phyloP scores from a whole-genome alignment of 208 protist genomes.

The Wallacemonas collosoma region DNA sequence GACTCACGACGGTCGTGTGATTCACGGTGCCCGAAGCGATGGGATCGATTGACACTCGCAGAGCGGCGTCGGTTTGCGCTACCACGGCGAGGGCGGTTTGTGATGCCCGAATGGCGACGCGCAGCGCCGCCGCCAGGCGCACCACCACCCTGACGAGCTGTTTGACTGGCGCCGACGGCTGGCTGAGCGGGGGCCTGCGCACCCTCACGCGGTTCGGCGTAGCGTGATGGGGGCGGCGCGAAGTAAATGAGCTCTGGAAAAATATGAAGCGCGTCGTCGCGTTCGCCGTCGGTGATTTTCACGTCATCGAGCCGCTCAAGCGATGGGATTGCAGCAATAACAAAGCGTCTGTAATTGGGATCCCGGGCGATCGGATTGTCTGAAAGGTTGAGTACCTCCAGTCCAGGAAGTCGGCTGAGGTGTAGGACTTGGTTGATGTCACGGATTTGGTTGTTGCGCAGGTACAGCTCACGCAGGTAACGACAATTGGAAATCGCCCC shows the following conservation, averaged over 20 bases:
- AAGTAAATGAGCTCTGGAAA: slow-evolving; percentile 80
- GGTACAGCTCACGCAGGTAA: slow-evolving; percentile 75
- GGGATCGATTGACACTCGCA: background rate
- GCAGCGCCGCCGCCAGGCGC: background rate
- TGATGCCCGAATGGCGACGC: background rate
- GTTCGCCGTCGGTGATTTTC: slow-evolving; percentile 68
- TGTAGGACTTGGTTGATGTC: slow-evolving; percentile 91
- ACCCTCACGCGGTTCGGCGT: slow-evolving; percentile 57
- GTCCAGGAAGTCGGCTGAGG: slow-evolving; percentile 59
- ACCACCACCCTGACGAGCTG: background rate
- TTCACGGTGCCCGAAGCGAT: slow-evolving; percentile 8
- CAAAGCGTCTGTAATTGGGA: slow-evolving; percentile 88
- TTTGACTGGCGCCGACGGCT: slow-evolving; percentile 2
- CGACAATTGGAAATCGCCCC: slow-evolving; percentile 70
- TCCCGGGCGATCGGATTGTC: slow-evolving; percentile 89
- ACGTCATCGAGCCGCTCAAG: slow-evolving; percentile 76
- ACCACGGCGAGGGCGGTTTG: background rate
- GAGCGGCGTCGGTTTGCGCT: slow-evolving; percentile 8
- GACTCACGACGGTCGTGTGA: slow-evolving; percentile 15
- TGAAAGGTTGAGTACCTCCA: slow-evolving; percentile 75
- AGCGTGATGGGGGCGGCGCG: slow-evolving; percentile 73
- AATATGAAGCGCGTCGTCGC: slow-evolving; percentile 56
- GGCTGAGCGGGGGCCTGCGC: slow-evolving; percentile 19
- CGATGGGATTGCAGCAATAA: slow-evolving; percentile 81
- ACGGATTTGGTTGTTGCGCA: slow-evolving; percentile 83